Evolutionary conservation across 768 basidiomycete genomes (phyloP).

Genomic region (Erythrobasidium yunnanense): DNA sequence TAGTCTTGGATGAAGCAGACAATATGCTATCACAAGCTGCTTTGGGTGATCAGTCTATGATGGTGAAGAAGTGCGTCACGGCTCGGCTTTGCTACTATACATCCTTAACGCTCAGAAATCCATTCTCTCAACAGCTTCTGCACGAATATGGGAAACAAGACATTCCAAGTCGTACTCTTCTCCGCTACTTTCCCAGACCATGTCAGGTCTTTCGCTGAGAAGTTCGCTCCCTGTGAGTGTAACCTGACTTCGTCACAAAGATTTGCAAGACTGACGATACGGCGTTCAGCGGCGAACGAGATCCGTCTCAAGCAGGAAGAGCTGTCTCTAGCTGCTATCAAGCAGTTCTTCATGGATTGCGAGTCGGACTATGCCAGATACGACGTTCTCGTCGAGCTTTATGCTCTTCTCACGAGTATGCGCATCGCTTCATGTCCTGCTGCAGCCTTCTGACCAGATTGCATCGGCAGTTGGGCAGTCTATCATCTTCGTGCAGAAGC

Average conservation of each 20-base stretch:
- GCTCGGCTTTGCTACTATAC: not conserved
- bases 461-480: constrained; percentile 74
- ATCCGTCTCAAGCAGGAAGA: constrained; percentile 91
- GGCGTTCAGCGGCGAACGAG: constrained; percentile 61
- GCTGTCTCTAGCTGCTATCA: constrained; percentile 81
- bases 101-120: not conserved
- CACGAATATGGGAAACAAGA: constrained; percentile 33
- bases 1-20: constrained; percentile 95
- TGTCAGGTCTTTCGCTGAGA: constrained; percentile 78
- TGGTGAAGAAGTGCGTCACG: constrained; percentile 73
- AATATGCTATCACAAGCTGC: constrained; percentile 90
- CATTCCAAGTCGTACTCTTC: constrained; percentile 78
- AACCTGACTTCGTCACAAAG: not conserved
- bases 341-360: constrained; percentile 98
- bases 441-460: too few species aligned
- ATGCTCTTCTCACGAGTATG: constrained; percentile 63
- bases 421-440: not conserved
- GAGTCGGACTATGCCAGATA: constrained; percentile 83
- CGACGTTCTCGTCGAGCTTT: constrained; percentile 81
- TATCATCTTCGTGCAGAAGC: constrained; percentile 95
- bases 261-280: not conserved
- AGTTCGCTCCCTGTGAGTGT: constrained; percentile 62
- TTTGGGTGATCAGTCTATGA: constrained; percentile 80
- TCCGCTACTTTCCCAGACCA: constrained; percentile 95
- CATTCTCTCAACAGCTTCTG: constrained; percentile 31